Conservation (phyloP, 192 early-diverging fungal species). For the Backusella tarrabulga region DNA sequence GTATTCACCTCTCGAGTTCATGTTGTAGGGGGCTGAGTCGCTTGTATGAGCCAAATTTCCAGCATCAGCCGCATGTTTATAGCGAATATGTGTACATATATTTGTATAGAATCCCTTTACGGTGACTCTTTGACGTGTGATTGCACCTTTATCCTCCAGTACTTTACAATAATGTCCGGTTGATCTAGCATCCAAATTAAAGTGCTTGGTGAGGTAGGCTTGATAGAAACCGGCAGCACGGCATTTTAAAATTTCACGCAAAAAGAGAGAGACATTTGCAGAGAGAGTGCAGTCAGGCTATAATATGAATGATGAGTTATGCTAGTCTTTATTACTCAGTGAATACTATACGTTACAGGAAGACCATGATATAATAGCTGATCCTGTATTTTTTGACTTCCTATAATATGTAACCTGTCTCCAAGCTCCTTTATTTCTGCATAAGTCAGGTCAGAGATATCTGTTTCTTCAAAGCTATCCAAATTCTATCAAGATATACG, state of each 20-base stretch:
- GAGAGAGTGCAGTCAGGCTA: slow-evolving; percentile 15
- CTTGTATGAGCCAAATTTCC: neutral
- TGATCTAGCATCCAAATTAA: slow-evolving; percentile 9
- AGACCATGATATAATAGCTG: slow-evolving; percentile 10
- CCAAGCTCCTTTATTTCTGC: slow-evolving; percentile 6
- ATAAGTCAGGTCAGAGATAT: neutral
- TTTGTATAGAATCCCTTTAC: slow-evolving; percentile 4
- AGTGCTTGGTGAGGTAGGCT: slow-evolving; percentile 12
- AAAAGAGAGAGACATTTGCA: neutral
- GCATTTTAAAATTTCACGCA: slow-evolving; percentile 12
- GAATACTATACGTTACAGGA: slow-evolving; percentile 11
- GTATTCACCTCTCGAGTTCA: slow-evolving; percentile 14
- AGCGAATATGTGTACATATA: slow-evolving; percentile 19
- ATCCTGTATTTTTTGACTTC: slow-evolving; percentile 9
- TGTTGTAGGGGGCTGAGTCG: neutral
- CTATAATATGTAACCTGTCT: neutral
- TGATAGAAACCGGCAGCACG: slow-evolving; percentile 7
- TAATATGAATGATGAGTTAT: neutral
- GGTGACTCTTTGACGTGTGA: slow-evolving; percentile 6
- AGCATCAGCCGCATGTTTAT: neutral
- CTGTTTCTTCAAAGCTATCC: neutral
- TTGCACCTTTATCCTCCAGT: slow-evolving; percentile 22
- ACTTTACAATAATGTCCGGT: slow-evolving; percentile 26
- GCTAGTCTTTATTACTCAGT: neutral
- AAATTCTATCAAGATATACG: neutral